phyloP scores from a whole-genome alignment of 2,329 filamentous ascomycete species.

The Penicillium sp. region DNA sequence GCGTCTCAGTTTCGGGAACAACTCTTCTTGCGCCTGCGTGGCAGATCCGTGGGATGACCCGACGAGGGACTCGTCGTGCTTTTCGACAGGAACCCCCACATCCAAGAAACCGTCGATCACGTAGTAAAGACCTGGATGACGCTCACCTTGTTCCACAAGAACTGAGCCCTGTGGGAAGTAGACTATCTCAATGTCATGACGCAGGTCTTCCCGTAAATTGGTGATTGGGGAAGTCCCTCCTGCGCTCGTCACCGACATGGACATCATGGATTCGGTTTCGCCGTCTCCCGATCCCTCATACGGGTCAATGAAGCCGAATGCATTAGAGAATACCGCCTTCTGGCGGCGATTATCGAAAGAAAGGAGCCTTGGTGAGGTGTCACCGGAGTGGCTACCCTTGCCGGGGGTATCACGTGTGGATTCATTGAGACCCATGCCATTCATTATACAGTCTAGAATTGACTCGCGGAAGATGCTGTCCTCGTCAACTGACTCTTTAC shows the following conservation, averaged over 20 bases:
- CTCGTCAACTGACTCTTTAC: conserved; percentile 80
- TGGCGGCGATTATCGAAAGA: conserved; percentile 79
- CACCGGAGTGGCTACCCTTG: conserved; percentile 64
- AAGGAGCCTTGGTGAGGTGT: conserved; percentile 77
- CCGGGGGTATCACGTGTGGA: conserved; percentile 62
- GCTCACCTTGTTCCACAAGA: conserved; percentile 90
- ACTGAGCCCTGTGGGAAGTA: conserved; percentile 94
- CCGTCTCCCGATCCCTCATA: conserved; percentile 70
- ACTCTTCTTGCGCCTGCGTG: conserved; percentile 33
- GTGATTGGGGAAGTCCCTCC: conserved; percentile 62
- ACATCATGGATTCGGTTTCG: conserved; percentile 79
- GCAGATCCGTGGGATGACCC: conserved; percentile 32
- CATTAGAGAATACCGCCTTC: conserved; percentile 77
- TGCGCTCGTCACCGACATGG: conserved; percentile 61
- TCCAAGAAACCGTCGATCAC: conserved; percentile 96
- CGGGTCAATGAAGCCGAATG: conserved; percentile 85
- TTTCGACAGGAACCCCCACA: conserved; percentile 74
- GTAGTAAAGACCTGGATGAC: conserved; percentile 96
- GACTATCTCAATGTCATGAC: conserved; percentile 92
- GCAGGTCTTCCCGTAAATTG: conserved; percentile 70
- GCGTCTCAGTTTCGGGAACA: conserved; percentile 46
- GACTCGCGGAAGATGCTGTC: conserved; percentile 84
- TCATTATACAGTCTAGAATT: conserved; percentile 93
- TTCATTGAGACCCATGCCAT: conserved; percentile 73
- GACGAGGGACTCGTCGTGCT: conserved; percentile 48